phyloP scores from a whole-genome alignment of 768 basidiomycete species.

The Rhizopogon sp. region DNA sequence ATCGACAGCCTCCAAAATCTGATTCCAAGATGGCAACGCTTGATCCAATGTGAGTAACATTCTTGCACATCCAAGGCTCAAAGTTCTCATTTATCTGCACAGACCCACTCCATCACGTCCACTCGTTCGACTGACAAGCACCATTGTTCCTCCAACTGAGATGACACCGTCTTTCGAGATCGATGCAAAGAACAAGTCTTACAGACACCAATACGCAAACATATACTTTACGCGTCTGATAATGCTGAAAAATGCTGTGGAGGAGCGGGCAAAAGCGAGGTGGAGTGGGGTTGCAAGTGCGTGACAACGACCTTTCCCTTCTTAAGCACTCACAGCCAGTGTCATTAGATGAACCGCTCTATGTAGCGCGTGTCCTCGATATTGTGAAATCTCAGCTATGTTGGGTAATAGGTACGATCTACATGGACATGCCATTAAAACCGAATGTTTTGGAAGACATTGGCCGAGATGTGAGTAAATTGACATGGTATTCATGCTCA shows the following conservation, averaged over 20 bases:
- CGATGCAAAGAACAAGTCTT: constrained; percentile 41
- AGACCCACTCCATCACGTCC: constrained; percentile 19
- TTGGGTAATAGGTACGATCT: constrained; percentile 91
- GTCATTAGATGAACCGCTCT: constrained; percentile 54
- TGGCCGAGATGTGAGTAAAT: constrained; percentile 74
- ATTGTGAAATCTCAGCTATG: constrained; percentile 81
- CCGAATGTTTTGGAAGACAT: constrained; percentile 97
- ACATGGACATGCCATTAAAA: constrained; percentile 98
- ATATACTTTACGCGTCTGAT: constrained; percentile 63
- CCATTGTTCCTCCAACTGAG: constrained; percentile 21
- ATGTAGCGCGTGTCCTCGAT: constrained; percentile 82
- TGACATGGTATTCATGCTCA: constrained; percentile 2
- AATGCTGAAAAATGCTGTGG: constrained; percentile 42
- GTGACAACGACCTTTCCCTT: not conserved
- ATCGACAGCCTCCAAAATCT: too few relatives aligned
- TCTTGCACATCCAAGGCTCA: not conserved
- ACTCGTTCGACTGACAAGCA: constrained; percentile 24
- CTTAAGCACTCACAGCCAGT: not conserved
- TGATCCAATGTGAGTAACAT: constrained; percentile 4
- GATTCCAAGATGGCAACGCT: not conserved
- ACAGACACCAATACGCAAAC: constrained; percentile 68
- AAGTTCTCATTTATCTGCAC: not conserved
- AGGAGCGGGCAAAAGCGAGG: constrained; percentile 39
- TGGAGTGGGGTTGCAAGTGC: constrained; percentile 47
- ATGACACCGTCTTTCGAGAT: constrained; percentile 39